Percentiles rank a stretch among this genome's conserved stretches.
Evolutionary conservation across 2,329 filamentous ascomycete species (phyloP).

Genomic region (Cercospora brassicicola): DNA sequence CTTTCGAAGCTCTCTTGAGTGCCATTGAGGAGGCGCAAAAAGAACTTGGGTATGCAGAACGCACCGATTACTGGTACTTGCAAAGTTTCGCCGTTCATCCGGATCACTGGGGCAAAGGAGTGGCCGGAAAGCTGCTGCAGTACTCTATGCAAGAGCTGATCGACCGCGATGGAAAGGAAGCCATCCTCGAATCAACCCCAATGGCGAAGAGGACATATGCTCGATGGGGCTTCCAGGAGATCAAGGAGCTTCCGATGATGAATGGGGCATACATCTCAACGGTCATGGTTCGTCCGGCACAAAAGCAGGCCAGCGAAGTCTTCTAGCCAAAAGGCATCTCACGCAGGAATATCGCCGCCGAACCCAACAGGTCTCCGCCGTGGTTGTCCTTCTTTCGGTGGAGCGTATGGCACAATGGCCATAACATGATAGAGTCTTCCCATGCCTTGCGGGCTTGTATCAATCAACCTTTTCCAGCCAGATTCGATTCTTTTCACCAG

Average conservation of each 20-base stretch:
- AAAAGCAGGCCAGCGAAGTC: background rate
- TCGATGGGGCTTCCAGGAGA: constrained; percentile 10
- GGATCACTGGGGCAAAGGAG: constrained; percentile 11
- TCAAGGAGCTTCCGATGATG: constrained; percentile 3
- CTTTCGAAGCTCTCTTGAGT: background rate
- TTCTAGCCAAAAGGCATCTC: background rate
- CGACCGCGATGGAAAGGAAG: constrained; percentile 11
- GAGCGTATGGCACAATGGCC: constrained; percentile 70
- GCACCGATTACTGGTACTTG: constrained; percentile 17
- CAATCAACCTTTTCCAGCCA: constrained; percentile 80
- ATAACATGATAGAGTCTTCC: constrained; percentile 91
- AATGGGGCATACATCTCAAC: constrained; percentile 11
- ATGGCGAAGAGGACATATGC: constrained; percentile 10
- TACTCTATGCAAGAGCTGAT: constrained; percentile 8
- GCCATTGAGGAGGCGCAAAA: constrained; percentile 1
- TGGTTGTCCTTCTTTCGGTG: constrained; percentile 62
- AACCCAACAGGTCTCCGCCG: constrained; percentile 83
- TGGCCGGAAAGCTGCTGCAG: constrained; percentile 8
- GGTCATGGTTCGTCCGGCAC: constrained; percentile 13
- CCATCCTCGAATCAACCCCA: constrained; percentile 9
- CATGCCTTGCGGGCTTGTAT: constrained; percentile 81
- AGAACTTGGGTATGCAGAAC: constrained; percentile 11
- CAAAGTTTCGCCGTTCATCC: constrained; percentile 14
- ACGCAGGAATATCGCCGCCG: constrained; percentile 63
- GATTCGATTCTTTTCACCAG: constrained; percentile 64